These are phyloP conservation scores for Cutaneotrichosporon mucoides DNA, from an alignment of 1,284 basidiomycete species.

Conservation along the genomic window DNA sequence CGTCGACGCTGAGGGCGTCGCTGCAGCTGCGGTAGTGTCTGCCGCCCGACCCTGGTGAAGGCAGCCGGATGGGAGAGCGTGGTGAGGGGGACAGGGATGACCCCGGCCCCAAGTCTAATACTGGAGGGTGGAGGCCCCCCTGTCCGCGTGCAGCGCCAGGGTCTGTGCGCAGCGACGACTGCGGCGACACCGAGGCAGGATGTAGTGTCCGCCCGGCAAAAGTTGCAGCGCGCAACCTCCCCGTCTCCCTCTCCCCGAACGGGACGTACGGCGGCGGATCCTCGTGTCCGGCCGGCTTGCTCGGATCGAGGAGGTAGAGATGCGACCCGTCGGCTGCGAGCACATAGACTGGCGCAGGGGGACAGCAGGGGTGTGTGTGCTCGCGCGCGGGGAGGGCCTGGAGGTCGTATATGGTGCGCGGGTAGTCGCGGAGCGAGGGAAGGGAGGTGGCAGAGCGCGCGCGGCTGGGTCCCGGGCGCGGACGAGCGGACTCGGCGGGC, in stretches of 20 bases:
- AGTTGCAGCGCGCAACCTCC: background rate
- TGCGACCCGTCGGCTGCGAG: conserved; percentile 43
- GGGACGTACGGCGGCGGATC: conserved; percentile 43
- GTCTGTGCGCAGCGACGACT: no score
- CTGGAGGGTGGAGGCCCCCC: background rate
- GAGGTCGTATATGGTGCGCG: background rate
- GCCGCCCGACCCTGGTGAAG: background rate
- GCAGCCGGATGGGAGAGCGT: background rate
- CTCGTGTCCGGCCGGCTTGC: conserved; percentile 23
- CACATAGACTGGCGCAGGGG: conserved; percentile 35
- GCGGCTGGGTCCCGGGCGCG: background rate
- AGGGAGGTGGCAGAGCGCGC: background rate
- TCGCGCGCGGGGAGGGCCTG: background rate
- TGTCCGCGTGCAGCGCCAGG: no score
- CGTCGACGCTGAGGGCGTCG: background rate
- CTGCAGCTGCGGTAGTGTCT: background rate
- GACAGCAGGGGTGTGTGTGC: background rate
- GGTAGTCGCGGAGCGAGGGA: background rate
- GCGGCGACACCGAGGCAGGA: no score
- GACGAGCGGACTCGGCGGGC: background rate
- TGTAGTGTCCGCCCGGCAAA: background rate
- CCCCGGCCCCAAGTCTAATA: background rate
- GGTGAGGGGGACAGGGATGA: background rate
- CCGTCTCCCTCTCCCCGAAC: conserved; percentile 7
- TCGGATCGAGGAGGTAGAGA: conserved; percentile 37